Evolutionary conservation across 805 yeast genomes (phyloP).

Genomic region (Pichia kluyveri): DNA sequence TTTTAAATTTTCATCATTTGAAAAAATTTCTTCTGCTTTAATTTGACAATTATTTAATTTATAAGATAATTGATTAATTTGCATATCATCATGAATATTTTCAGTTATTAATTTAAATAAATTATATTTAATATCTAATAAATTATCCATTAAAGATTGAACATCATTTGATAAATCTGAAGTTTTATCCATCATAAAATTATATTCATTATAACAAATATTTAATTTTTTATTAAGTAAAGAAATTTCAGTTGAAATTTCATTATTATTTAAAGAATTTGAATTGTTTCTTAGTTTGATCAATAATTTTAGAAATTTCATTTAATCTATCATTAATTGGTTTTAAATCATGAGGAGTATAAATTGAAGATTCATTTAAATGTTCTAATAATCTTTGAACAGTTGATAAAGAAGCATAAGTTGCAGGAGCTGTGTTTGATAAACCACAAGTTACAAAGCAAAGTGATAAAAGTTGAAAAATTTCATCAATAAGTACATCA

Average conservation of each 20-base stretch:
- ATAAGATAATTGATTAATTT: conserved; percentile 10
- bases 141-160: conserved; percentile 43
- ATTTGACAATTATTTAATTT: conserved; percentile 18
- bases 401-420: conserved; percentile 81
- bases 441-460: conserved; percentile 90
- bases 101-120: conserved; percentile 45
- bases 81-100: conserved; percentile 17
- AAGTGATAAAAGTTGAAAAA: conserved; percentile 77
- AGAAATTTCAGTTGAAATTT: conserved; percentile 23
- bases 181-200: conserved; percentile 46
- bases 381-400: conserved; percentile 80
- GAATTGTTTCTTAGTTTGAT: conserved; percentile 9
- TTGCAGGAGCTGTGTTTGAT: conserved; percentile 85
- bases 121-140: conserved; percentile 56
- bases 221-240: conserved; percentile 58
- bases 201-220: conserved; percentile 51
- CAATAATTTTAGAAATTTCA: conserved; percentile 54
- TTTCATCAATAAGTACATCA: conserved; percentile 76
- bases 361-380: conserved; percentile 69
- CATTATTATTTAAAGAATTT: conserved; percentile 7
- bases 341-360: conserved; percentile 71
- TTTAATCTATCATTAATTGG: conserved; percentile 68
- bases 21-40: conserved; percentile 15
- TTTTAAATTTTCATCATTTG: conserved; percentile 17
- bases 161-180: conserved; percentile 44